Percentiles rank a stretch among this genome's conserved stretches.
phyloP scores from a whole-genome alignment of 441 rosid genomes.

The Adansonia madagascariensis region DNA sequence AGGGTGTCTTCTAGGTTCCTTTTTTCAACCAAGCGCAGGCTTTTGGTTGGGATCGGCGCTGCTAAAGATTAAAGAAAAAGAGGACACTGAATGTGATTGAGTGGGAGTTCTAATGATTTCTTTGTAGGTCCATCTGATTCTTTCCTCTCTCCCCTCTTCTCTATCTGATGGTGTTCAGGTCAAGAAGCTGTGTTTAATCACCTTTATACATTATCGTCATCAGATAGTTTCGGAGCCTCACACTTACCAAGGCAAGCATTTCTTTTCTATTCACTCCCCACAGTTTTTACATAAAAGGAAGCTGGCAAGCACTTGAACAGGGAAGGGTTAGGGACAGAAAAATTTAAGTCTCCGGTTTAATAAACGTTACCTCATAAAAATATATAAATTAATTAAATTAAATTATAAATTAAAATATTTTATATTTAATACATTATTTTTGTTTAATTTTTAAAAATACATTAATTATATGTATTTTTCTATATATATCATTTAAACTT shows the following conservation, averaged over 20 bases:
- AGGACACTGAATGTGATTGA: conserved; percentile 41
- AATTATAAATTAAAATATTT: too few relatives aligned
- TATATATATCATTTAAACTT: too few relatives aligned
- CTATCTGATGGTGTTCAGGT: conserved; percentile 19
- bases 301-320: conserved; percentile 13
- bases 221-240: not conserved
- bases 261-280: conserved; percentile 12
- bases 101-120: conserved; percentile 39
- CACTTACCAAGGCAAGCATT: conserved; percentile 36
- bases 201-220: not conserved
- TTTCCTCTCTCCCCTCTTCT: not conserved
- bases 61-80: conserved; percentile 24
- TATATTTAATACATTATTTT: too few relatives aligned
- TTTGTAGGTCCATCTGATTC: conserved; percentile 29
- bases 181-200: not conserved
- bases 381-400: too few relatives aligned
- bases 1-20: conserved; percentile 23
- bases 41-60: conserved; percentile 37
- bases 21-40: conserved; percentile 26
- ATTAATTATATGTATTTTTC: too few relatives aligned
- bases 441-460: too few relatives aligned
- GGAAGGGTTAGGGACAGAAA: too few relatives aligned
- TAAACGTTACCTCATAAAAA: too few relatives aligned
- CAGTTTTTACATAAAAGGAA: not conserved
- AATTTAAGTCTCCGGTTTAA: too few relatives aligned